Conservation (phyloP, 352 stramenopile species). For the Thalassiosira ordinaria region DNA sequence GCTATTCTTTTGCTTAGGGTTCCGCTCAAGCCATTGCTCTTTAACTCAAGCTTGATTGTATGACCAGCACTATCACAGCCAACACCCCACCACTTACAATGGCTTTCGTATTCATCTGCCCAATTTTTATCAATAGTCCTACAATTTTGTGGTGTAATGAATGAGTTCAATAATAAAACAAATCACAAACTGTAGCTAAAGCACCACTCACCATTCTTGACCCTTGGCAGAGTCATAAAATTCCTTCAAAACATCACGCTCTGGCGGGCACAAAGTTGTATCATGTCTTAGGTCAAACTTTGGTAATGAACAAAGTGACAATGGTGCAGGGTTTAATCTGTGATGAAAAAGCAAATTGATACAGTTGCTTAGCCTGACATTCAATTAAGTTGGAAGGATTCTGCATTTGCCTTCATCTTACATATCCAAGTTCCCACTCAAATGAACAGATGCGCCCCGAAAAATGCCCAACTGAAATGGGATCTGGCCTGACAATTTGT, state of each 20-base stretch:
- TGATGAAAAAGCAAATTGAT: too few species aligned
- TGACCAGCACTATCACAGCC: slow-evolving; percentile 17
- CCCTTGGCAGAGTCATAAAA: slow-evolving; percentile 20
- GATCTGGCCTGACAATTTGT: not conserved
- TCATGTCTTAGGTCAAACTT: slow-evolving; percentile 20
- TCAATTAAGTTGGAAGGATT: too few species aligned
- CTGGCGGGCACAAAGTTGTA: not conserved
- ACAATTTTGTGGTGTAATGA: too few species aligned
- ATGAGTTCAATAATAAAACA: too few species aligned
- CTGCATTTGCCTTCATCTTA: too few species aligned
- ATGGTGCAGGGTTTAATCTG: slow-evolving; percentile 12
- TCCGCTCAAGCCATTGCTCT: slow-evolving; percentile 42
- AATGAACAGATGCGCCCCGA: not conserved
- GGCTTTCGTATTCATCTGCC: slow-evolving; percentile 16
- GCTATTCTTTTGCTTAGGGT: slow-evolving; percentile 20
- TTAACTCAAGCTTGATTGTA: slow-evolving; percentile 22
- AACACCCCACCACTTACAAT: slow-evolving; percentile 50
- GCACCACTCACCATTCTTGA: slow-evolving; percentile 24
- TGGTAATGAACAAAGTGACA: not conserved
- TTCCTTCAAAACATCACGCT: slow-evolving; percentile 10
- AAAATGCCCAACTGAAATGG: slow-evolving; percentile 8
- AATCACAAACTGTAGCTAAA: too few species aligned
- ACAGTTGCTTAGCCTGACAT: too few species aligned
- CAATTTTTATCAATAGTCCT: slow-evolving; percentile 5
- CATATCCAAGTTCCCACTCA: not conserved